Percentiles rank a stretch among this genome's conserved stretches.
Conservation (phyloP, 306 rosid species). For the Pyrus pyrifolia region DNA sequence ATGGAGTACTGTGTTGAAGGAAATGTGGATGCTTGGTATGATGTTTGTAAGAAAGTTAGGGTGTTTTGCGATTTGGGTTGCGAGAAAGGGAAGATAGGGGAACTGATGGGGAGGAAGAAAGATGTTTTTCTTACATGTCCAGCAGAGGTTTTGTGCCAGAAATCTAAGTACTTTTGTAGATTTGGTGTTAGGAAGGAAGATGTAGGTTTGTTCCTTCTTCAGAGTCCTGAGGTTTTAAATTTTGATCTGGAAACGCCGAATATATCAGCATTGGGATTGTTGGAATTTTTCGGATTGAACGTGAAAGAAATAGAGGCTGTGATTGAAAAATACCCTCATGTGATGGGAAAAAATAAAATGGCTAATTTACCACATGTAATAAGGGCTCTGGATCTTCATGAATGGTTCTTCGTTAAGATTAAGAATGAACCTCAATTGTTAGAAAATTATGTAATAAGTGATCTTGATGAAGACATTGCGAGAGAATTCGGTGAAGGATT, state of each 20-base stretch:
- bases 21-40: constrained; percentile 52
- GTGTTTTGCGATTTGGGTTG: constrained; percentile 54
- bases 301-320: constrained; percentile 21
- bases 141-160: constrained; percentile 41
- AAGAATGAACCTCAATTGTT: constrained; percentile 45
- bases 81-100: constrained; percentile 34
- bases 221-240: constrained; percentile 38
- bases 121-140: constrained; percentile 35
- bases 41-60: constrained; percentile 49
- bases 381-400: constrained; percentile 61
- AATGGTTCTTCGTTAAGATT: constrained; percentile 57
- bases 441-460: constrained; percentile 25
- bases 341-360: constrained; percentile 53
- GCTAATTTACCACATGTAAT: constrained; percentile 55
- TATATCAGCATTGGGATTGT: constrained; percentile 46
- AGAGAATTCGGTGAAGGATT: constrained; percentile 28
- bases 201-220: constrained; percentile 45
- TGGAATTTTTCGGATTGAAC: constrained; percentile 51
- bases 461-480: constrained; percentile 34
- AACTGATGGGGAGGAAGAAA: constrained; percentile 39
- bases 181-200: constrained; percentile 46
- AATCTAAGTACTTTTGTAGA: constrained; percentile 41
- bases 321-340: constrained; percentile 33
- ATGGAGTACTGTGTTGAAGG: constrained; percentile 44
- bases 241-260: constrained; percentile 37